Conservation (phyloP, 169 alveolate genomes). For the Amoebophrya sp. region DNA sequence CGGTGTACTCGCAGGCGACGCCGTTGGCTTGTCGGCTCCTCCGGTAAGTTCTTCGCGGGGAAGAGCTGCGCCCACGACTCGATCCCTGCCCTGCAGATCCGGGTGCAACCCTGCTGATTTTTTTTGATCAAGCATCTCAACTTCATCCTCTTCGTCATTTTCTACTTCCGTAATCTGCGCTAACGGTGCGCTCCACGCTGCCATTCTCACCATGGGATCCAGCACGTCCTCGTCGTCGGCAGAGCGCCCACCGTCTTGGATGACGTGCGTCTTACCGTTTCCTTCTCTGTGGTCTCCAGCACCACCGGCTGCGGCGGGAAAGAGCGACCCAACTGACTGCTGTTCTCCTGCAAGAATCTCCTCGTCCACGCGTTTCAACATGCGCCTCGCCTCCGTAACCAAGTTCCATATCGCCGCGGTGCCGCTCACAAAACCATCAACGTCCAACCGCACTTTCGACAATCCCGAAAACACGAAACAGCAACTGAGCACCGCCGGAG, state of each 20-base stretch:
- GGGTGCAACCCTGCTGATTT: background rate
- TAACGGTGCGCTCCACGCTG: background rate
- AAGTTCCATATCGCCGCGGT: background rate
- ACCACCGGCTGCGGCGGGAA: too few species aligned
- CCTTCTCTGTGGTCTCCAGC: background rate
- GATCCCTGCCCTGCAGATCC: background rate
- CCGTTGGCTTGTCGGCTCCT: background rate
- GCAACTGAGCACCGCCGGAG: background rate
- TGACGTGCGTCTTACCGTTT: background rate
- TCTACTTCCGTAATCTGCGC: too few species aligned
- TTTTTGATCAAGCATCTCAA: background rate
- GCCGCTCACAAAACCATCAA: background rate
- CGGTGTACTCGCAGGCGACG: too few species aligned
- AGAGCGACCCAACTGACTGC: background rate
- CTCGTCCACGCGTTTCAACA: background rate
- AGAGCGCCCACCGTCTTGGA: background rate
- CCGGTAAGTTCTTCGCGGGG: background rate
- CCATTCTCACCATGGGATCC: background rate
- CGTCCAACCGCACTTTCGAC: background rate
- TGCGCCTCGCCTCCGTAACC: background rate
- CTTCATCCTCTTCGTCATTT: background rate
- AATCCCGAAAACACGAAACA: background rate
- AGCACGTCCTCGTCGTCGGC: background rate
- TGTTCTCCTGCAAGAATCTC: background rate
- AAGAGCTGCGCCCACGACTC: background rate